phyloP scores from a whole-genome alignment of 2,329 filamentous ascomycete genomes.

The Colletotrichum horii region DNA sequence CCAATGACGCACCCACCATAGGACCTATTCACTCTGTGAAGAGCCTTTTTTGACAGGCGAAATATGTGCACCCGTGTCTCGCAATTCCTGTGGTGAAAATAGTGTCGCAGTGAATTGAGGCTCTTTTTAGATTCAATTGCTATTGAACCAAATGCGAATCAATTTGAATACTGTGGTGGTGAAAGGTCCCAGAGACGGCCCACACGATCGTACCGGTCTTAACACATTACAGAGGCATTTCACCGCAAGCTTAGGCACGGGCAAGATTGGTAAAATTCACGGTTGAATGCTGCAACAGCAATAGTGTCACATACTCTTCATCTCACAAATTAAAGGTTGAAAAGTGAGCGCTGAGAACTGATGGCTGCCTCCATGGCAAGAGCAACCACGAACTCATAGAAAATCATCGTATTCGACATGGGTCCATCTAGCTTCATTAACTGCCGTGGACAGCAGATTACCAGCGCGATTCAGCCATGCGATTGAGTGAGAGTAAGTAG shows the following conservation, averaged over 20 bases:
- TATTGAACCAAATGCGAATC: background rate
- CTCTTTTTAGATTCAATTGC: too few relatives aligned
- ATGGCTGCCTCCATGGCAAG: too few relatives aligned
- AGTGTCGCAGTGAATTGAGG: too few relatives aligned
- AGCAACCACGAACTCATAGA: accelerated
- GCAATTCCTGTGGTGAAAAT: too few relatives aligned
- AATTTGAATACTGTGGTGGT: accelerated
- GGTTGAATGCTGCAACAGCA: accelerated
- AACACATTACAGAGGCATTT: too few relatives aligned
- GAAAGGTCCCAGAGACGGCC: background rate
- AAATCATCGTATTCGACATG: accelerated
- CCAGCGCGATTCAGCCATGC: background rate
- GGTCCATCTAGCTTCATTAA: accelerated
- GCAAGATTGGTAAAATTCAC: accelerated
- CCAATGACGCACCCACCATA: background rate
- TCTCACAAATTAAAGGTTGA: accelerated
- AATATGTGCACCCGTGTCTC: accelerated
- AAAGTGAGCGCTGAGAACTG: too few relatives aligned
- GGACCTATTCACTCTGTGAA: too few relatives aligned
- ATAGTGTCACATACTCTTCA: accelerated
- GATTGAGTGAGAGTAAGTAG: background rate
- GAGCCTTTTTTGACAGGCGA: accelerated
- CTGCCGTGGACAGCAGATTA: accelerated
- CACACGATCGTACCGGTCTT: too few relatives aligned
- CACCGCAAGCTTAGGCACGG: too few relatives aligned